phyloP scores from a whole-genome alignment of 202 grass and related monocot genomes.

The Setaria viridis region DNA sequence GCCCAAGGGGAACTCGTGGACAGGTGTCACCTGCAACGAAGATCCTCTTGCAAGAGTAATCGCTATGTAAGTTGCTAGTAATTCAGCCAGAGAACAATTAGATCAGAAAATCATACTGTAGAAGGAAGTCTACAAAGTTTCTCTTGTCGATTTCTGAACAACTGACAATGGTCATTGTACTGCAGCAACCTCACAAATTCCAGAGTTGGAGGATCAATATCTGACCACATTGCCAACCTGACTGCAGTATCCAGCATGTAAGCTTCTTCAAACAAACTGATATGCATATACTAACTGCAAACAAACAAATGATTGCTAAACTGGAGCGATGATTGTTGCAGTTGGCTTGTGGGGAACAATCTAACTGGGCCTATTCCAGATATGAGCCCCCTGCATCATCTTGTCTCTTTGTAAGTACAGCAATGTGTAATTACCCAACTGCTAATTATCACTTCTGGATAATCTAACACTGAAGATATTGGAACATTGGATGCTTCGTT shows the following conservation, averaged over 20 bases:
- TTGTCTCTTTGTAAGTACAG: slow-evolving; percentile 69
- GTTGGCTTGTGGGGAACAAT: slow-evolving; percentile 78
- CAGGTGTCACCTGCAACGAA: slow-evolving; percentile 69
- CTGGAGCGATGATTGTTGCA: slow-evolving; percentile 41
- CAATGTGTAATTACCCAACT: not conserved
- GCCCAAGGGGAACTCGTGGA: slow-evolving; percentile 78
- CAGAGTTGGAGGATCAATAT: slow-evolving; percentile 63
- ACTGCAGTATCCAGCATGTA: slow-evolving; percentile 80
- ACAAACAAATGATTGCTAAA: not conserved
- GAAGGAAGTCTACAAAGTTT: not conserved
- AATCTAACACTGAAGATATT: not conserved
- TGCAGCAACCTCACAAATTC: slow-evolving; percentile 82
- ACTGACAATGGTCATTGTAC: not conserved
- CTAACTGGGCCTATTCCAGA: slow-evolving; percentile 73
- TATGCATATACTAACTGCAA: not conserved
- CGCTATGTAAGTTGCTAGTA: slow-evolving; percentile 56
- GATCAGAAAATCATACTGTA: too few species aligned
- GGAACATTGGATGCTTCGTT: not conserved
- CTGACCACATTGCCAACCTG: slow-evolving; percentile 69
- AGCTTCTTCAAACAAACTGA: slow-evolving; percentile 32
- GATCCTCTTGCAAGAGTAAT: slow-evolving; percentile 58
- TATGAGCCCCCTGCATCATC: slow-evolving; percentile 60
- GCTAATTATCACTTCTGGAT: not conserved
- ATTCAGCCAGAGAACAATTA: not conserved
- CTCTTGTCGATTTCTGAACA: not conserved